These are phyloP conservation scores for Diaporthe batatas DNA, from an alignment of 2,329 filamentous ascomycete species.

Conservation along the genomic window DNA sequence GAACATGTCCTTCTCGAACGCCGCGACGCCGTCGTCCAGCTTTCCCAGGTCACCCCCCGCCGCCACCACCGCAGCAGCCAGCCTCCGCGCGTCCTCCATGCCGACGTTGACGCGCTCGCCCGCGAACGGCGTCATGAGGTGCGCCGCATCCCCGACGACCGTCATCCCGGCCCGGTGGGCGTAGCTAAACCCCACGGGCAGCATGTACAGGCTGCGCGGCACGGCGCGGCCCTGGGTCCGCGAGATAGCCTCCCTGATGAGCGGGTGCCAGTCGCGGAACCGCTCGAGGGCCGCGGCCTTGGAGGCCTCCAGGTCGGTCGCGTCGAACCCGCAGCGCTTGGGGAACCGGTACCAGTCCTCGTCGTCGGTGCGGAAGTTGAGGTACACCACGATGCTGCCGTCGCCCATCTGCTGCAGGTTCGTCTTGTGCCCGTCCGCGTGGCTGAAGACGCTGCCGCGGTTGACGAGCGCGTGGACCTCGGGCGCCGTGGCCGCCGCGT, in stretches of 20 bases:
- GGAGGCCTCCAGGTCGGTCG: constrained; percentile 54
- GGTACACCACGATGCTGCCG: constrained; percentile 58
- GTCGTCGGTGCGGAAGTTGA: constrained; percentile 54
- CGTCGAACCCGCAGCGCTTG: constrained; percentile 59
- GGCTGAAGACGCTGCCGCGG: constrained; percentile 60
- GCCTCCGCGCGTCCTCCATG: constrained; percentile 65
- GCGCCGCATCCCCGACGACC: constrained; percentile 71
- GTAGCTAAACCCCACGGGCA: constrained; percentile 66
- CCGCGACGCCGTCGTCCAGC: constrained; percentile 52
- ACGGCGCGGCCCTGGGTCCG: constrained; percentile 55
- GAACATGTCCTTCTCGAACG: constrained; percentile 57
- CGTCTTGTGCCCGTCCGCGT: constrained; percentile 57
- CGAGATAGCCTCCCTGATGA: constrained; percentile 57
- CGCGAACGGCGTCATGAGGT: constrained; percentile 70
- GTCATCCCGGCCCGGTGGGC: constrained; percentile 62
- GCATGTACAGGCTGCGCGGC: constrained; percentile 63
- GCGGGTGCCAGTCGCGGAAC: constrained; percentile 57
- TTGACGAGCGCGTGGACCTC: constrained; percentile 61
- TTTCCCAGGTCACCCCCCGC: constrained; percentile 38
- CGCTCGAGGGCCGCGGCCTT: constrained; percentile 54
- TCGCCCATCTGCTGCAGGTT: constrained; percentile 63
- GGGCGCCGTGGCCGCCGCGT: constrained; percentile 57
- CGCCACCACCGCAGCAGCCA: constrained; percentile 60
- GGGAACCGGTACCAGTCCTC: constrained; percentile 52
- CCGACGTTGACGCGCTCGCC: constrained; percentile 72